Conservation (phyloP, 331 rosid genomes). For the Saraca asoca region DNA sequence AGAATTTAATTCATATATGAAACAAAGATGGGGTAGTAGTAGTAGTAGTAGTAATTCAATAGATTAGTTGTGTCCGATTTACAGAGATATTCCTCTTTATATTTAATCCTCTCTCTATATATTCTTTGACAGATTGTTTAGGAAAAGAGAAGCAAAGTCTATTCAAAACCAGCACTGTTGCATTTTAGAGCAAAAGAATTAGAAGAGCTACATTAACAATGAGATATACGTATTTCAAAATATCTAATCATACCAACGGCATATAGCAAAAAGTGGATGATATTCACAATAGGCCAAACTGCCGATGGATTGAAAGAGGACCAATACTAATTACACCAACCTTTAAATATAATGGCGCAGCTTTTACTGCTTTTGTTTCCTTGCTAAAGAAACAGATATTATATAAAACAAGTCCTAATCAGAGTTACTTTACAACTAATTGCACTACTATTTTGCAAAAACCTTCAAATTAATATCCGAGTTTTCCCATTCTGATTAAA, state of each 20-base stretch:
- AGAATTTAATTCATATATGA: too few species aligned
- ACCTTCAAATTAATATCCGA: too few species aligned
- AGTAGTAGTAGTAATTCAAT: too few species aligned
- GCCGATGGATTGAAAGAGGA: background rate
- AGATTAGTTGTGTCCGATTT: too few species aligned
- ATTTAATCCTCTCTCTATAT: background rate
- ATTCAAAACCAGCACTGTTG: background rate
- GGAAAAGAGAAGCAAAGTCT: background rate
- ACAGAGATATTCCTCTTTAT: too few species aligned
- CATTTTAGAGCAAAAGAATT: slow-evolving; percentile 12
- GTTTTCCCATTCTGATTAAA: too few species aligned
- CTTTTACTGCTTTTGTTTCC: background rate
- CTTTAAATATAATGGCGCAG: too few species aligned
- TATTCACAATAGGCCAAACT: background rate
- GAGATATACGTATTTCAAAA: too few species aligned
- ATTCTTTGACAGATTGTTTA: background rate
- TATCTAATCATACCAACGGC: too few species aligned
- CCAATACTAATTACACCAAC: background rate
- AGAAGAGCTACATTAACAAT: background rate
- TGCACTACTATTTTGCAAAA: too few species aligned
- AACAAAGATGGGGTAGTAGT: too few species aligned
- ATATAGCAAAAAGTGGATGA: background rate
- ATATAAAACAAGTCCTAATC: background rate
- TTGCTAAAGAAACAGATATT: background rate
- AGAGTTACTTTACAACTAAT: too few species aligned